Evolutionary conservation across 352 stramenopile genomes (phyloP).

Genomic region (Globisporangium spinosum): DNA sequence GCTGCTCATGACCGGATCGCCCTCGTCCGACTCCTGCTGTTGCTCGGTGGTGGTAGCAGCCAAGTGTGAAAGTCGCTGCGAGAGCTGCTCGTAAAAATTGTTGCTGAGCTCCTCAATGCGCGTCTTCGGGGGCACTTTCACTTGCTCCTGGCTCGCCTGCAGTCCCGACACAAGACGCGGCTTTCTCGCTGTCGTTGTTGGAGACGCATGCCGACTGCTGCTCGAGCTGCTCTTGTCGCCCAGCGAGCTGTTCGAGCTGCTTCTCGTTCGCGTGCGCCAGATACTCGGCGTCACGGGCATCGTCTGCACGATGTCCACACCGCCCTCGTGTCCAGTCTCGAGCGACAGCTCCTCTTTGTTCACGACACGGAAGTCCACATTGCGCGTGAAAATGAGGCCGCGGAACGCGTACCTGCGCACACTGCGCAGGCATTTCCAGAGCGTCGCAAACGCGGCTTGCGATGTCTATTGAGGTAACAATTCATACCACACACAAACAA

Average conservation of each 20-base stretch:
- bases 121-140: slow-evolving; percentile 53
- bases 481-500: not conserved
- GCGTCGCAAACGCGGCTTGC: slow-evolving; percentile 52
- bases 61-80: slow-evolving; percentile 37
- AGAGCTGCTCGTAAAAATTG: slow-evolving; percentile 63
- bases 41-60: slow-evolving; percentile 16
- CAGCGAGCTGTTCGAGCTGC: slow-evolving; percentile 38
- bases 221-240: slow-evolving; percentile 30
- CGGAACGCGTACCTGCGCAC: slow-evolving; percentile 74
- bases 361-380: slow-evolving; percentile 61
- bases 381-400: slow-evolving; percentile 71
- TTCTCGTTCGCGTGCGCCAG: slow-evolving; percentile 46
- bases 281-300: slow-evolving; percentile 31
- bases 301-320: slow-evolving; percentile 20
- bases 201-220: slow-evolving; percentile 35
- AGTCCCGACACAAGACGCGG: slow-evolving; percentile 33
- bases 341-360: slow-evolving; percentile 60
- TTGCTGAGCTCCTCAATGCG: slow-evolving; percentile 55
- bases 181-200: slow-evolving; percentile 23
- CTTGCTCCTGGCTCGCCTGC: slow-evolving; percentile 60
- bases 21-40: not conserved
- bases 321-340: slow-evolving; percentile 28
- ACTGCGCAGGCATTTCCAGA: slow-evolving; percentile 76
- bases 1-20: not conserved
- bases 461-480: slow-evolving; percentile 31